Base-by-base conservation (phyloP, 208 protist species). In the Trichomonas tenax region DNA sequence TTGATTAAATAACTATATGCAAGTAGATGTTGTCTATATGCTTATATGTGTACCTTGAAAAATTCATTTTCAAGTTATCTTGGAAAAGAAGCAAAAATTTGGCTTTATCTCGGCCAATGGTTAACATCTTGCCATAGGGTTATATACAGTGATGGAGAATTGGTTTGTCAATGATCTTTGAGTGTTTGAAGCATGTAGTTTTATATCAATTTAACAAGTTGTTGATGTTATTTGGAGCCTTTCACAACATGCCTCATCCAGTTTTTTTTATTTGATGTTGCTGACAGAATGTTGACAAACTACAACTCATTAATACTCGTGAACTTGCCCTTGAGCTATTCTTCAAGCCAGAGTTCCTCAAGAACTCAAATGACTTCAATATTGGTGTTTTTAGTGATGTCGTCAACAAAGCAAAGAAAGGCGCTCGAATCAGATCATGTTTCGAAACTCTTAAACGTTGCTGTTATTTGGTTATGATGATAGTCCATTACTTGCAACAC, bases 291-390 rank as follows among this genome's bases (percentile, higher is more conserved):
- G 14, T 89, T 89, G 10, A 10, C 4, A 45, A 44, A n/a, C 9
- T n/a, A 44, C 41, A 89, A 46, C 8, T 6, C 6, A 84, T 41
- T 40, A 15, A 84, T 84, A 44, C 11, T 2, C 0, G 26, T 9
- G 97, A 97, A 89, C 96, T 98, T 14, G 96, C 97, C 17, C 98
- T 97, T 26, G 97, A 98, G 95, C 97, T 98, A 45, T 98, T 97
- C 96, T 98, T 97, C 96, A 82, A 96, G n/a, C 96, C 97, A 0
- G 97, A 98, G 34, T 97, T 98, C 48, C 96, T 98, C 3, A 23
- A 95, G 31, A 98, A 98, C 95, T 11, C 17, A 26, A 97, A 97
- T 96, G 11, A 82, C 34, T 95, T 98, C 40, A 23, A 96, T 23
- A 96, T 98, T 38, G 98, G 98, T 36, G 10, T 51, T 31, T 31